Evolutionary conservation across 331 rosid genomes (phyloP).

Genomic region (Malus hybrid): DNA sequence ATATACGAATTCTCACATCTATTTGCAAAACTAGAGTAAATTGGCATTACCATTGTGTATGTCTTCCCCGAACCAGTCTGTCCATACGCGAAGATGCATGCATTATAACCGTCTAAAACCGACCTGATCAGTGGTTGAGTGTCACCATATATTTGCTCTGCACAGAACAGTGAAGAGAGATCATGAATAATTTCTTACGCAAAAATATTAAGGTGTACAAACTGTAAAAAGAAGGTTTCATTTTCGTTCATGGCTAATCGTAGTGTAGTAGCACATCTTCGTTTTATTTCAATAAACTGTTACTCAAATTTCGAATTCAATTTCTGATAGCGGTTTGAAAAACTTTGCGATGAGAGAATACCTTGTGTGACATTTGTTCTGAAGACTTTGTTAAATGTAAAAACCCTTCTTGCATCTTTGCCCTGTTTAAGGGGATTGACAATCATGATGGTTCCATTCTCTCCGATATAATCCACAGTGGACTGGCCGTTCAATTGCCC

Average conservation of each 20-base stretch:
- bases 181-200: constrained; percentile 7
- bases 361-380: constrained; percentile 92
- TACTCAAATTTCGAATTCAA: background rate
- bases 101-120: constrained; percentile 86
- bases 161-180: constrained; percentile 12
- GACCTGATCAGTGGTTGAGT: constrained; percentile 80
- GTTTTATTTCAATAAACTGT: background rate
- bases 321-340: background rate
- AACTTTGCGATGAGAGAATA: background rate
- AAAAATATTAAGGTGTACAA: background rate
- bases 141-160: constrained; percentile 93
- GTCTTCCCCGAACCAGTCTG: constrained; percentile 99
- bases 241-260: background rate
- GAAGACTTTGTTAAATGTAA: constrained; percentile 88
- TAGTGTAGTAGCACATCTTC: background rate
- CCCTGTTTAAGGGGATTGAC: constrained; percentile 85
- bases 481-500: constrained; percentile 65
- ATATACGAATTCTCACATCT: background rate
- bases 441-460: constrained; percentile 93
- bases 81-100: constrained; percentile 94
- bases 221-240: background rate
- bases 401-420: constrained; percentile 74
- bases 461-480: constrained; percentile 90
- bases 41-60: constrained; percentile 79
- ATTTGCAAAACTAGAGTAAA: background rate